Evolutionary conservation across 129 eudicot species (phyloP).

Genomic region (Ambrosia artemisiifolia): DNA sequence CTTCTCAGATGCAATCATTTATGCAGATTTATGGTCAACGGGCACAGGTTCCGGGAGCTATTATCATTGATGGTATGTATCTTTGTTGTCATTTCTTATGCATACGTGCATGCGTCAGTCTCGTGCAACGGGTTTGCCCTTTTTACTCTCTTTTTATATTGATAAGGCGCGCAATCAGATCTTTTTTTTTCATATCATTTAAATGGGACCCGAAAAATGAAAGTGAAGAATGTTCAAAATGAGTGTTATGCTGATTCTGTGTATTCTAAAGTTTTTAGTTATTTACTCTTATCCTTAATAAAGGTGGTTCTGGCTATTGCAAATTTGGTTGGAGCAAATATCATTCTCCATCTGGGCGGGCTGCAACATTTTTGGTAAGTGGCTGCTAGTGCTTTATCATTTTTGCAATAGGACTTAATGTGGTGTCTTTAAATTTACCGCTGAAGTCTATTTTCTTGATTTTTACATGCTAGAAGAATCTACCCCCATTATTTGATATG

Average conservation of each 20-base stretch:
- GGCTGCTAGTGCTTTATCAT: constrained; percentile 2
- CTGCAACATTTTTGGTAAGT: constrained; percentile 85
- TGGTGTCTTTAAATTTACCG: too few relatives aligned
- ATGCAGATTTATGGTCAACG: constrained; percentile 86
- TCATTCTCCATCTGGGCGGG: constrained; percentile 74
- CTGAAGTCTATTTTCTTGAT: not conserved
- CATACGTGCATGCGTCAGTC: not conserved
- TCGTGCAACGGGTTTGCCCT: not conserved
- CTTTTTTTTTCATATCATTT: too few relatives aligned
- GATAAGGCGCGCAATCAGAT: too few relatives aligned
- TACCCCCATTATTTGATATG: not conserved
- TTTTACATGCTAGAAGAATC: not conserved
- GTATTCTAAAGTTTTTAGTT: not conserved
- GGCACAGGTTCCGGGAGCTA: constrained; percentile 76
- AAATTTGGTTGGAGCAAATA: constrained; percentile 99
- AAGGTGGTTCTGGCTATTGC: constrained; percentile 98
- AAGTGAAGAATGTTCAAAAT: not conserved
- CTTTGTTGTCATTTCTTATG: not conserved
- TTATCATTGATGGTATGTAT: constrained; percentile 78
- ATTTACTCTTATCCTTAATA: constrained; percentile 15
- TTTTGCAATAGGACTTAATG: constrained; percentile 1
- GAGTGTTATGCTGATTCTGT: constrained; percentile 13
- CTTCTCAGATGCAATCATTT: constrained; percentile 60
- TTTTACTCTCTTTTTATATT: too few relatives aligned
- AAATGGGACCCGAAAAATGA: not conserved